phyloP scores from a whole-genome alignment of 2,329 filamentous ascomycete genomes.

The Colletotrichum abscissum region DNA sequence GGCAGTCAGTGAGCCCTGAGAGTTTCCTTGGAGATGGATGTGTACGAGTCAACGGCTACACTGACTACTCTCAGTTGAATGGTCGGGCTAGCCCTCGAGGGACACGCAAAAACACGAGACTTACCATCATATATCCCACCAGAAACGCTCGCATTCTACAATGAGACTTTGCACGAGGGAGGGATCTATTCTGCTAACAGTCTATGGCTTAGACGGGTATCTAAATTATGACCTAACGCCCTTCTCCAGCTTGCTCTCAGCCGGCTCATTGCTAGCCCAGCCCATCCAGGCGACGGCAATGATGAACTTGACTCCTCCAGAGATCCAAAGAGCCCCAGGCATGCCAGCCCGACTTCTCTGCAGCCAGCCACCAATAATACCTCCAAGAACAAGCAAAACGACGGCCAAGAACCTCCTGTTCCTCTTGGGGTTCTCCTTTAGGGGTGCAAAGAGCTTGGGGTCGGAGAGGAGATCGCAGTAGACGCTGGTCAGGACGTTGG shows the following conservation, averaged over 20 bases:
- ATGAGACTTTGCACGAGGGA: not conserved
- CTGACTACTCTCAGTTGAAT: not conserved
- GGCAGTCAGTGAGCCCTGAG: no score
- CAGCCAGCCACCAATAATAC: conserved; percentile 61
- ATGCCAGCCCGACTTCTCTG: conserved; percentile 54
- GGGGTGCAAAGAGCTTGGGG: conserved; percentile 54
- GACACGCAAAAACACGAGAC: not conserved
- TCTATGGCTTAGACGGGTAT: not conserved
- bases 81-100: not conserved
- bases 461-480: conserved; percentile 66
- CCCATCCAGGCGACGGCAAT: conserved; percentile 50
- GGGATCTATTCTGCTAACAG: not conserved
- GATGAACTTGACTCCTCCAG: conserved; percentile 55
- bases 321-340: conserved; percentile 56
- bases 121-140: not conserved
- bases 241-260: conserved; percentile 32
- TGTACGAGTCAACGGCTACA: not conserved
- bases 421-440: conserved; percentile 58
- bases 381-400: conserved; percentile 58
- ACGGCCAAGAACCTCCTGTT: conserved; percentile 59
- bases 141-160: not conserved
- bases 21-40: not conserved
- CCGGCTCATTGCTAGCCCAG: conserved; percentile 42
- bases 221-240: not conserved
- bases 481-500: conserved; percentile 65